Evolutionary conservation across 2,329 filamentous ascomycete species (phyloP).

Genomic region (Ophiostoma sp.): DNA sequence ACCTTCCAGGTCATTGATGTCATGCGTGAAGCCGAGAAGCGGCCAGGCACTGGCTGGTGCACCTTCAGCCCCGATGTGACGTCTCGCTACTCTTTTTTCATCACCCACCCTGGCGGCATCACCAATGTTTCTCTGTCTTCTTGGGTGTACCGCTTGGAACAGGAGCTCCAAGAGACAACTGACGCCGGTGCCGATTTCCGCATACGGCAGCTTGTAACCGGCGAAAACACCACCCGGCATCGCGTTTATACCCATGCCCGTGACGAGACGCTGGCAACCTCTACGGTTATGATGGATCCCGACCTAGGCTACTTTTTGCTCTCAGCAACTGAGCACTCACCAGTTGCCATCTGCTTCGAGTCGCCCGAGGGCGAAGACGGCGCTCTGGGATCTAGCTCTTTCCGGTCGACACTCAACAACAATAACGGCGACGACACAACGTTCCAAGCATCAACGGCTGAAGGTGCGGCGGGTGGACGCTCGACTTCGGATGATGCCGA

Average conservation of each 20-base stretch:
- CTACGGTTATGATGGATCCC: conserved; percentile 51
- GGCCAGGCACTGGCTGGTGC: conserved; percentile 54
- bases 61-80: conserved; percentile 57
- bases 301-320: conserved; percentile 60
- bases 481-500: conserved; percentile 33
- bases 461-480: conserved; percentile 5
- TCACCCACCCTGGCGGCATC: conserved; percentile 57
- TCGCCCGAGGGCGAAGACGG: conserved; percentile 49
- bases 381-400: conserved; percentile 31
- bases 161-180: conserved; percentile 52
- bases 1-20: conserved; percentile 60
- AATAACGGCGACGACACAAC: conserved; percentile 2
- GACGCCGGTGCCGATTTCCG: conserved; percentile 57
- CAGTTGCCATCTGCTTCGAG: conserved; percentile 56
- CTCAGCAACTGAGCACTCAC: conserved; percentile 53
- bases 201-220: conserved; percentile 54
- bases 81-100: conserved; percentile 58
- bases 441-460: conserved; percentile 28
- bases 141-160: conserved; percentile 60
- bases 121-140: conserved; percentile 55
- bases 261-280: conserved; percentile 48
- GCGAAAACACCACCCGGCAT: conserved; percentile 51
- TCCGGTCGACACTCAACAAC: conserved; percentile 26
- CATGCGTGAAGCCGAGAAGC: conserved; percentile 49
- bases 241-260: conserved; percentile 51